A percentile compares a stretch with the other conserved stretches of the same genome.
Evolutionary conservation across 306 rosid genomes (phyloP).

Genomic region (Hippophae rhamnoides): DNA sequence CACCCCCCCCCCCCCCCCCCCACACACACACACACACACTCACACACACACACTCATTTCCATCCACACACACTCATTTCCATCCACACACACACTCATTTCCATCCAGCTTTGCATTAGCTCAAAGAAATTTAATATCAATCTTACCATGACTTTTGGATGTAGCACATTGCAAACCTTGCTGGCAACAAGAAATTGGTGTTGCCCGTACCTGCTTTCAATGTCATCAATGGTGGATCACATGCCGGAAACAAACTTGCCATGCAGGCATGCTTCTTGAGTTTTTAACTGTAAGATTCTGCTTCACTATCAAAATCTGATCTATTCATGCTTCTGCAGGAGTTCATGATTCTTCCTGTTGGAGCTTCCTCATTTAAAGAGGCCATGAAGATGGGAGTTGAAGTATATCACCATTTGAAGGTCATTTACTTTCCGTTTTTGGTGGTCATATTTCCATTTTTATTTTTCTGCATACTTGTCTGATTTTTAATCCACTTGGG

Average conservation of each 20-base stretch:
- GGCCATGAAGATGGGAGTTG: constrained; percentile 99
- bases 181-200: constrained; percentile 87
- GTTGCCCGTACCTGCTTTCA: constrained; percentile 93
- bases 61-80: no score
- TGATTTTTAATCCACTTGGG: neutral
- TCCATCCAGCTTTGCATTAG: neutral
- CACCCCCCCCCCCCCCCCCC: no score
- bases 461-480: neutral
- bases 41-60: no score
- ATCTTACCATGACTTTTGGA: constrained; percentile 9
- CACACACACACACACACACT: no score
- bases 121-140: constrained; percentile 10
- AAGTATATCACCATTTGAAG: constrained; percentile 96
- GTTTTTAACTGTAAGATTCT: neutral
- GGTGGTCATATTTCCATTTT: constrained; percentile 5
- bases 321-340: constrained; percentile 40
- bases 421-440: constrained; percentile 15
- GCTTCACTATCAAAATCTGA: constrained; percentile 5
- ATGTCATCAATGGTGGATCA: constrained; percentile 98
- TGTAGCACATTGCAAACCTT: constrained; percentile 95
- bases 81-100: no score
- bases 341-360: constrained; percentile 94
- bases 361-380: constrained; percentile 95
- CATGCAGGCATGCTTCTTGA: constrained; percentile 64
- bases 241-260: constrained; percentile 99